Evolutionary conservation across 1,284 basidiomycete species (phyloP).

Genomic region (Clitocybe nebularis): DNA sequence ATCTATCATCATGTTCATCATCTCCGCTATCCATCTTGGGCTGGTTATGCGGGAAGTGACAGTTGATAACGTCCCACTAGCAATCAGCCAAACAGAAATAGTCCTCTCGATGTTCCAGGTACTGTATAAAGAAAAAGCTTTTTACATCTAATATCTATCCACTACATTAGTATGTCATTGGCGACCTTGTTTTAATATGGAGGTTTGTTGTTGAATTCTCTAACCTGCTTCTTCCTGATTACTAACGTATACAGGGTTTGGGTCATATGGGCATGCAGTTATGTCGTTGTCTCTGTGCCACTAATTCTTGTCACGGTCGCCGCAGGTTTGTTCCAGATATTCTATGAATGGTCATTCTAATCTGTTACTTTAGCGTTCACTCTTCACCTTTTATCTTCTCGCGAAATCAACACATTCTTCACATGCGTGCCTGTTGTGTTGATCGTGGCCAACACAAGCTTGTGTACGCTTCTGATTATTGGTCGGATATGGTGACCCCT

Average conservation of each 20-base stretch:
- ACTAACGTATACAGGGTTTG: neutral
- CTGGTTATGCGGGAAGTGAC: slow-evolving; percentile 3
- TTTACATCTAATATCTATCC: neutral
- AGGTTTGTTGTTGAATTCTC: neutral
- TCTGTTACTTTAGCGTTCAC: neutral
- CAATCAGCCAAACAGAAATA: neutral
- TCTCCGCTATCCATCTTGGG: slow-evolving; percentile 2
- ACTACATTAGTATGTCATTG: neutral
- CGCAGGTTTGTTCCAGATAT: neutral
- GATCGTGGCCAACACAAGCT: slow-evolving; percentile 6
- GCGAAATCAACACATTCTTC: neutral
- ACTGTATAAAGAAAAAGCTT: neutral
- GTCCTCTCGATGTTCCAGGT: slow-evolving; percentile 2
- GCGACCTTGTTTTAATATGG: neutral
- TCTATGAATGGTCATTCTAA: neutral
- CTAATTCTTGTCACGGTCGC: neutral
- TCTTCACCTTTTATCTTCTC: neutral
- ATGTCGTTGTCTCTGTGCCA: neutral
- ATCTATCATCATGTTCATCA: neutral
- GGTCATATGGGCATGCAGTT: slow-evolving; percentile 1
- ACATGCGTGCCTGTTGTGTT: neutral
- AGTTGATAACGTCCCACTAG: neutral
- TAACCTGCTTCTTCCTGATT: neutral
- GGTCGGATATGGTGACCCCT: slow-evolving; percentile 8
- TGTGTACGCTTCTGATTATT: slow-evolving; percentile 10